Evolutionary conservation across 2,329 filamentous ascomycete species (phyloP), one percentile per base, ranked within the genome.

Genomic region (Aureobasidium vineae): DNA sequence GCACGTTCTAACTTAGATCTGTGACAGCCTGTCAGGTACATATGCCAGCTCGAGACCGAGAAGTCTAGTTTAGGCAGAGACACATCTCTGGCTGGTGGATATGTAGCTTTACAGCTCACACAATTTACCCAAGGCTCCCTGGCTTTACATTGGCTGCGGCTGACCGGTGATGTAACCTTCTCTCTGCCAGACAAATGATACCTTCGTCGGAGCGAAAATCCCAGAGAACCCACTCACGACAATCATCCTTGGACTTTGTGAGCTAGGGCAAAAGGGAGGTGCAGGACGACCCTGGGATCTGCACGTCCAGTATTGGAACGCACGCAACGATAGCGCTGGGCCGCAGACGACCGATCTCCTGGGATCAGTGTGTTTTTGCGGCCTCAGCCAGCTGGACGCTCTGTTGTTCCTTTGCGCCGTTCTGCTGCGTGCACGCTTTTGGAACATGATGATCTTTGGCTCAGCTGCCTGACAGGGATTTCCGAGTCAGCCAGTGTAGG

Each of bases 1-100:
- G 61, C 61, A 64, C 49, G 61, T 64, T 64, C 61, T 54, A 64
- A 64, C 61, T 38, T 64, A 54, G 61, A 64, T 64, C 61, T 54
- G 49, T 64, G 61, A 64, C 61, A 64, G 61, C 23, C 49, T 64
- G 49, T 64, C 61, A 64, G 61, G 49, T 45, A 64, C 61, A 64
- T 38, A 16, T 61, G 28, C 43, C 57, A 61, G 57, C 57, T 61
- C 57, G 59, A 64, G 36, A 54, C 49, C 40, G 31, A 57, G 38
- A 40, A 50, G 63, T 10, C 63, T 36, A 57, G 31, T 23, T 16
- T 10, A 23, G 7, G 33, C 28, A 40, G 23, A 15, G 28, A 33
- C 16, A 21, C 15, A 54, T 54, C 40, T 57, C 41, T 15, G 36
- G 21, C 16, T 21, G 64, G 64, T 33, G 45, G 53, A 41, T 5